Base-by-base conservation (phyloP, 2,329 filamentous ascomycete genomes). In the Coniosporium tulheliwenetii region DNA sequence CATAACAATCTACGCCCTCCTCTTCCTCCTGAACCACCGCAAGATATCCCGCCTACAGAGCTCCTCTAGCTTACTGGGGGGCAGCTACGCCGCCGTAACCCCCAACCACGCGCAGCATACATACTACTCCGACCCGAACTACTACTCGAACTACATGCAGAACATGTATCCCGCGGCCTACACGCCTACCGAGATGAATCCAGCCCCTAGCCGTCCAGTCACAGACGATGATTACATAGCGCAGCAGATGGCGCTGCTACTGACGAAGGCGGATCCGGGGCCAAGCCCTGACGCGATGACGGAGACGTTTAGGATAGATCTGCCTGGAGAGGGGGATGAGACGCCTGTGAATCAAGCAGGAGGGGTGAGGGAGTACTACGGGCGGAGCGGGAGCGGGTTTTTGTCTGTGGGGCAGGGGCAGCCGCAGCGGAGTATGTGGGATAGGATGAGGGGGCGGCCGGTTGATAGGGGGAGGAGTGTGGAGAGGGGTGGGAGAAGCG, bases 111-210 rank as follows among this genome's bases (percentile, higher is more conserved):
- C 19, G 19, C 19, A 26, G 19, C 19, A 26, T 7, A 32, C 30
- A 38, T 0, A 36, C n/a, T 56, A 50, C 39, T 56, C 57, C 41
- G 60, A 63, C 30, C 53, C 51, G 14, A 51, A 51, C 10, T 67
- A 60, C 48, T 67, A 67, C 49, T 50, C 51, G 30, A 66, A 67
- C 49, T 67, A 62, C 48, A 50, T 61, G 40, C 53, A 55, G 12
- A 68, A 67, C 51, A 66, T 67, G 62, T 67, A 65, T 43, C 65
- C 65, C 1, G 7, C 19, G 19, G 19, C 19, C 19, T 26, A 7
- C 19, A 52, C 57, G 8, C 52, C 56, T 32, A 33, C 48, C 39
- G 34, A 38, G 38, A 16, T 44, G 44, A 39, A 36, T 14, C 12
- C 7, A 5, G 12, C 12, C 12, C 12, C 12, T 15, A 10, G 14